These are phyloP conservation scores for Trichophyton mentagrophytes DNA, from an alignment of 2,329 filamentous ascomycete species.

Conservation along the genomic window DNA sequence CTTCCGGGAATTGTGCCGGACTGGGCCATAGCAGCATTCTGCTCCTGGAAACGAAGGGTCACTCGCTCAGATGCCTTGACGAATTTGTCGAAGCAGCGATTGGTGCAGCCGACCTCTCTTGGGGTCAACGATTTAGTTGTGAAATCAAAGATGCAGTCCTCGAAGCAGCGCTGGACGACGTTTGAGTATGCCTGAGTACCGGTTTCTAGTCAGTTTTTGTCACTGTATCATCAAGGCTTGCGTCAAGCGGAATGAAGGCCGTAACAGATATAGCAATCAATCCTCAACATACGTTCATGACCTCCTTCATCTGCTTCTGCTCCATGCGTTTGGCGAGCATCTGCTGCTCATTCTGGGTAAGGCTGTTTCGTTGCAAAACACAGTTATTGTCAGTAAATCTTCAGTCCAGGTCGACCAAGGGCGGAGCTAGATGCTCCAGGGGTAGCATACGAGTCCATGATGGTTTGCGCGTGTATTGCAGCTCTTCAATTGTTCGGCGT, in stretches of 20 bases:
- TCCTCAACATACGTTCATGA: conserved; percentile 72
- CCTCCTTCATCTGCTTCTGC: conserved; percentile 97
- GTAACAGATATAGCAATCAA: not conserved
- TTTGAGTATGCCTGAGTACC: conserved; percentile 49
- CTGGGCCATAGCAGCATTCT: conserved; percentile 56
- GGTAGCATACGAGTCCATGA: conserved; percentile 26
- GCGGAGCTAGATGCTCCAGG: not conserved
- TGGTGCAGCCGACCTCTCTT: conserved; percentile 81
- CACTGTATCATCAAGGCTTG: not conserved
- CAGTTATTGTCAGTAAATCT: not conserved
- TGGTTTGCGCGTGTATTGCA: conserved; percentile 10
- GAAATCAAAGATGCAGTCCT: conserved; percentile 96
- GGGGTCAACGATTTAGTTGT: conserved; percentile 85
- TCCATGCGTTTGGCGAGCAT: conserved; percentile 92
- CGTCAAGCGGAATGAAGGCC: not conserved
- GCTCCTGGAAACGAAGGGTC: conserved; percentile 76
- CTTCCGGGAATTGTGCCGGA: conserved; percentile 39
- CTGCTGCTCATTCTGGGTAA: conserved; percentile 70
- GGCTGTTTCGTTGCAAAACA: conserved; percentile 33
- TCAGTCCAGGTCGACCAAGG: not conserved
- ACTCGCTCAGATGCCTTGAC: conserved; percentile 84
- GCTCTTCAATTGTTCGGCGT: not conserved
- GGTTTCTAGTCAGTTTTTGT: not conserved
- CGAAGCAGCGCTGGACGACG: conserved; percentile 61
- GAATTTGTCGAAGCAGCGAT: conserved; percentile 91